phyloP scores from a whole-genome alignment of 805 yeast genomes.

The Yarrowia sp. region DNA sequence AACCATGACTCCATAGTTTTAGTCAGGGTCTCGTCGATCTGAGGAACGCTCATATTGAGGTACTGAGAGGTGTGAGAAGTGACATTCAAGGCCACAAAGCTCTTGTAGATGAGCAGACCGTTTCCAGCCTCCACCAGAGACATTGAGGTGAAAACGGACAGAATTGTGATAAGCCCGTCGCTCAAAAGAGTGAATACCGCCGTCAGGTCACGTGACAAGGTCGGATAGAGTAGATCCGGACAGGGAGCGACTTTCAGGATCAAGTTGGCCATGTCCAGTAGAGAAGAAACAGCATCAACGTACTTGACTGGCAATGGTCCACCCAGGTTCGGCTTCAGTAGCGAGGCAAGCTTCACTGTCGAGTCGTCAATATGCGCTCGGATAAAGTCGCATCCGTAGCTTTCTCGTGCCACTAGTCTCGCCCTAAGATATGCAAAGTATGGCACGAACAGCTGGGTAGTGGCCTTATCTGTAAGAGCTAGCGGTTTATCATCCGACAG shows the following conservation, averaged over 20 bases:
- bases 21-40: neutral
- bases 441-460: neutral
- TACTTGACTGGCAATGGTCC: neutral
- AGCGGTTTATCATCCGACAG: neutral
- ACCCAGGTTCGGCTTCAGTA: neutral
- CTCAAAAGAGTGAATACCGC: neutral
- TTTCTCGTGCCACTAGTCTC: neutral
- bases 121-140: neutral
- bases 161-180: neutral
- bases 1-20: neutral
- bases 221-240: neutral
- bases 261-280: neutral
- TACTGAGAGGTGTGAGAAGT: neutral
- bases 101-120: neutral
- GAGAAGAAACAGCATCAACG: neutral
- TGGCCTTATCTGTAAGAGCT: neutral
- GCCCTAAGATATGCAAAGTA: neutral
- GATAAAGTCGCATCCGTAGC: neutral
- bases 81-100: neutral
- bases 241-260: neutral
- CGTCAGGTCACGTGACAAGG: neutral
- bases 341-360: neutral
- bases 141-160: neutral
- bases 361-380: neutral
- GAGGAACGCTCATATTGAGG: conserved; percentile 1